phyloP scores from a whole-genome alignment of 2,329 filamentous ascomycete genomes.

The Decorospora gaudefroyi region DNA sequence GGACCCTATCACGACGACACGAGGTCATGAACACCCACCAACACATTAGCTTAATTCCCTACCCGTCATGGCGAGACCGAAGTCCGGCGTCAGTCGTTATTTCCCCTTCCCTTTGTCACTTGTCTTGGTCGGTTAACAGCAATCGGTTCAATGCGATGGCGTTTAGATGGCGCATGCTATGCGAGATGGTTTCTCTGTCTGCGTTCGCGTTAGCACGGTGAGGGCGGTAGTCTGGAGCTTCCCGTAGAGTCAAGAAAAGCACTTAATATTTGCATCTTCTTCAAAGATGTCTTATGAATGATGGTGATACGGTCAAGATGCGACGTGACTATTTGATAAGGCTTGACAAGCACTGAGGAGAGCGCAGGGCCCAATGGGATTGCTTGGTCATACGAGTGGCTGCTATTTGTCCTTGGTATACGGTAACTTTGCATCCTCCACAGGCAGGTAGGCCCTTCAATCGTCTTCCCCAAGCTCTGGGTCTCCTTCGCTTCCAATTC shows the following conservation, averaged over 20 bases:
- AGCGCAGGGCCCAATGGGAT: too few relatives aligned
- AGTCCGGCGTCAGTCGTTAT: slow-evolving; percentile 13
- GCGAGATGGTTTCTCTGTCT: slow-evolving; percentile 15
- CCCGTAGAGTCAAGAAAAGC: slow-evolving; percentile 25
- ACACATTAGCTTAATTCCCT: slow-evolving; percentile 30
- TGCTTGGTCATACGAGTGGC: too few relatives aligned
- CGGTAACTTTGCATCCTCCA: too few relatives aligned
- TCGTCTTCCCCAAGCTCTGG: background rate
- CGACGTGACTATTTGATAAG: background rate
- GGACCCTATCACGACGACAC: slow-evolving; percentile 42
- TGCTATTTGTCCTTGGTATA: too few relatives aligned
- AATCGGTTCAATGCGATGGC: slow-evolving; percentile 22
- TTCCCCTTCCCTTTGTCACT: slow-evolving; percentile 17
- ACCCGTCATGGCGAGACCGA: slow-evolving; percentile 15
- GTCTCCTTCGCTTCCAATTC: too few relatives aligned
- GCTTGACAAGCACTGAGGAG: background rate
- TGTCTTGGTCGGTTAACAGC: slow-evolving; percentile 10
- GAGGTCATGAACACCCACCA: slow-evolving; percentile 44
- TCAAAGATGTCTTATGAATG: background rate
- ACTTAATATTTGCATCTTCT: slow-evolving; percentile 33
- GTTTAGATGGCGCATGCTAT: slow-evolving; percentile 27
- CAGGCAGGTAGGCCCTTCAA: too few relatives aligned
- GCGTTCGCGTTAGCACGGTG: slow-evolving; percentile 12
- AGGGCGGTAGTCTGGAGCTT: slow-evolving; percentile 12
- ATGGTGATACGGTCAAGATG: background rate